Evolutionary conservation across 2,329 filamentous ascomycete genomes (phyloP), one percentile per base, ranked within the genome.

Genomic region (Fusarium sp.): DNA sequence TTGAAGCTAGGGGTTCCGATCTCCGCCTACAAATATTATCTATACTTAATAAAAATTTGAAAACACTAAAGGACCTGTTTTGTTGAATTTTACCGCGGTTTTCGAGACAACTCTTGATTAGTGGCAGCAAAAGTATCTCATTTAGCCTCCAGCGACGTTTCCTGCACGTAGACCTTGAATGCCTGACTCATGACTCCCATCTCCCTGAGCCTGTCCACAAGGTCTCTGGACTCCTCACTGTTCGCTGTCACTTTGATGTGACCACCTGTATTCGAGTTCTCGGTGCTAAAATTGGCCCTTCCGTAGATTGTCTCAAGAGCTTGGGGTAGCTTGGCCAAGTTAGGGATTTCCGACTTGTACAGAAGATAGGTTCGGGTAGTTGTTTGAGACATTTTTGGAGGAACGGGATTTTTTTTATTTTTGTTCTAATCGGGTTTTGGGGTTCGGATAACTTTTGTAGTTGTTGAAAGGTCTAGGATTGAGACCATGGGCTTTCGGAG

Each of bases 271-370:
- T 36, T 17, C 5, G 7, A 22, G 1, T 14, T 18, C 0, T 38
- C 20, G 3, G 18, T 8, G 1, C 22, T 34, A 11, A 46, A 65
- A 2, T 28, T 28, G 3, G 15, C 62, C n/a, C n/a, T 64, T 1
- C 60, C 62, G 17, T 59, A 65, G 1, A 65, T 39, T 0, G 28
- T 45, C 13, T 58, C 53, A 1, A 65, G 45, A 0, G 46, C 39
- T 3, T 52, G 39, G 1, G 46, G 18, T 11, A 65, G 20, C 13
- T 48, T 65, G 0, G 10, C 26, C n/a, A 46, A 34, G 5, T 43
- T 26, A 2, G 57, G 42, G 10, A 59, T 46, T 15, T 59, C 42
- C 1, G 34, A 40, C 13, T 15, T 42, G 14, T 44, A 33, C 18
- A 57, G 24, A 3, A 38, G 26, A 4, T 59, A 34, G 2, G 18